A percentile compares a stretch with the other conserved stretches of the same genome.
Evolutionary conservation across 768 basidiomycete genomes (phyloP).

Genomic region (Multifurca ochricompacta): DNA sequence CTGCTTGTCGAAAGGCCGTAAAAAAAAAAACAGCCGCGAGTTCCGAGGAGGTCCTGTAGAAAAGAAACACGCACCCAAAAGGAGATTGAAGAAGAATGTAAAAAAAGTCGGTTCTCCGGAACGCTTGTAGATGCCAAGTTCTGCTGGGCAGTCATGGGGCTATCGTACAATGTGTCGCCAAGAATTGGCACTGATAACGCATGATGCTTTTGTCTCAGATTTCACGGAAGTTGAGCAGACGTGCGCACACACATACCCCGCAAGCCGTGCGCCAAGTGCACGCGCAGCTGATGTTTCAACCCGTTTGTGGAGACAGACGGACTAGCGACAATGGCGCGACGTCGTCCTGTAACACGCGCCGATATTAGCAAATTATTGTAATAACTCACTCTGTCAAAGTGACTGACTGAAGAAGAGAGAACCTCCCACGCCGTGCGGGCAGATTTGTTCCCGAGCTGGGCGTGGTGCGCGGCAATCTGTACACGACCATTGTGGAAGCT

Average conservation of each 20-base stretch:
- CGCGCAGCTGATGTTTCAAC: conserved; percentile 21
- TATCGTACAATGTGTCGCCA: conserved; percentile 16
- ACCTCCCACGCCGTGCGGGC: conserved; percentile 18
- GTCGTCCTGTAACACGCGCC: neutral
- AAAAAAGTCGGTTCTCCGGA: conserved; percentile 14
- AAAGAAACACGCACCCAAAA: conserved; percentile 9
- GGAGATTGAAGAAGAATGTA: conserved; percentile 19
- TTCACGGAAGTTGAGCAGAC: neutral
- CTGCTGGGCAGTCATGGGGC: neutral
- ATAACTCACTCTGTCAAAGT: neutral
- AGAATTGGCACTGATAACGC: conserved; percentile 15
- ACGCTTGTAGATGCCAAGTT: neutral
- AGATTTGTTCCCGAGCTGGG: neutral
- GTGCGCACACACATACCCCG: conserved; percentile 9
- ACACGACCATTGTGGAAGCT: conserved; percentile 16
- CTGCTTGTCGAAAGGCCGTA: neutral
- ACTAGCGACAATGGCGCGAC: conserved; percentile 14
- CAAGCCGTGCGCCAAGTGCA: conserved; percentile 14
- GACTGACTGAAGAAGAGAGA: conserved; percentile 19
- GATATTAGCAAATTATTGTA: too few species aligned
- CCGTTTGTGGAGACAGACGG: conserved; percentile 16
- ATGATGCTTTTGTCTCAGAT: neutral
- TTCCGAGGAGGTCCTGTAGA: too few species aligned
- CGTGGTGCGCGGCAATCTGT: neutral
- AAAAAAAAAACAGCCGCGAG: neutral